These are phyloP conservation scores for Saprolegnia parasitica DNA, from an alignment of 352 stramenopile genomes.

Conservation along the genomic window DNA sequence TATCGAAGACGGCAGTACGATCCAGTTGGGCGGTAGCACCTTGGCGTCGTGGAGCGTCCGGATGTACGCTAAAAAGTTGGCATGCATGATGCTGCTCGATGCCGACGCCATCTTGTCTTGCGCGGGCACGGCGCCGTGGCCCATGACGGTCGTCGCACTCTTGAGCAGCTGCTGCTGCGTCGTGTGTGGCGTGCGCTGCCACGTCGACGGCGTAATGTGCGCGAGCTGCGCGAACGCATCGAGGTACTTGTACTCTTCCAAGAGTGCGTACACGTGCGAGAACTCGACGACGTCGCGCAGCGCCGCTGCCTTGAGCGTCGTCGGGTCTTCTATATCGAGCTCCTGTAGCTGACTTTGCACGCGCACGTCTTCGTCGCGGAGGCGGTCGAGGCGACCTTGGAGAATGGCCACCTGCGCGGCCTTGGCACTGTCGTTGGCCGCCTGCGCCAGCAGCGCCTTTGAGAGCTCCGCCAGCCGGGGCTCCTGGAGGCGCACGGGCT, in stretches of 20 bases:
- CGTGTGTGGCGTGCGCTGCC: conserved; percentile 15
- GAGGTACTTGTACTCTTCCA: conserved; percentile 3
- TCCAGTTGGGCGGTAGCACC: conserved; percentile 21
- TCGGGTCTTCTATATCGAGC: not conserved
- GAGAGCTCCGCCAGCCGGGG: conserved; percentile 4
- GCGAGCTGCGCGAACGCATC: conserved; percentile 21
- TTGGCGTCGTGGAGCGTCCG: conserved; percentile 2
- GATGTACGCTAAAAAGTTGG: conserved; percentile 12
- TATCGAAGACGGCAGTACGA: conserved; percentile 1
- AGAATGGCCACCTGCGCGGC: not conserved
- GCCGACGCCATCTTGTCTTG: conserved; percentile 1
- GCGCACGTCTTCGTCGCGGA: conserved; percentile 18
- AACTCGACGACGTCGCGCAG: conserved; percentile 12
- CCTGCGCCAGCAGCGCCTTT: not conserved
- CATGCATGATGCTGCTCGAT: not conserved
- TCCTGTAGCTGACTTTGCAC: not conserved
- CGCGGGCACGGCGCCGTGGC: not conserved
- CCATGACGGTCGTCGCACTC: not conserved
- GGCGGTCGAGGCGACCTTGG: conserved; percentile 9
- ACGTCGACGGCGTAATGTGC: conserved; percentile 11
- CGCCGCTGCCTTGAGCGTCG: not conserved
- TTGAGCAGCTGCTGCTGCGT: conserved; percentile 13
- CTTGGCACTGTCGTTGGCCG: not conserved
- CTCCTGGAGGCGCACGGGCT: conserved; percentile 24
- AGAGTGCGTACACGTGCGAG: conserved; percentile 7